Evolutionary conservation across 2,329 filamentous ascomycete species (phyloP).

Genomic region (Aspergillus latus): DNA sequence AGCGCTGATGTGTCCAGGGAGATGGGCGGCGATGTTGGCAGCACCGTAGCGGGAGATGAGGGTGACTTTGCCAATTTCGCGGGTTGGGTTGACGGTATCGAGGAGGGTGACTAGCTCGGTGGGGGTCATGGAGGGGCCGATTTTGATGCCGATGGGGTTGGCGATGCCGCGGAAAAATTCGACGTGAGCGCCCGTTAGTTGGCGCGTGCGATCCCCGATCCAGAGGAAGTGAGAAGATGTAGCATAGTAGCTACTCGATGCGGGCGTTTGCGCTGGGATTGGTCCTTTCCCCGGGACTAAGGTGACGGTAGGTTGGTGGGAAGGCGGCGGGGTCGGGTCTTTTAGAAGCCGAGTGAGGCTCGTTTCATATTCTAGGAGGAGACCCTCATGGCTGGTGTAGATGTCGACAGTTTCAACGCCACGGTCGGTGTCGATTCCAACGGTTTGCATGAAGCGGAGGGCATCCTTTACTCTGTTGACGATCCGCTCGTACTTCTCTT

Average conservation of each 20-base stretch:
- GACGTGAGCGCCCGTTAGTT: slow-evolving; percentile 89
- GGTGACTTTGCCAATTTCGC: slow-evolving; percentile 88
- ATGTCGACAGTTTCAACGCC: slow-evolving; percentile 90
- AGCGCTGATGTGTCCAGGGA: slow-evolving; percentile 83
- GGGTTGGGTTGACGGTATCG: slow-evolving; percentile 76
- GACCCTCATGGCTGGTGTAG: slow-evolving; percentile 91
- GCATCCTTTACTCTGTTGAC: slow-evolving; percentile 86
- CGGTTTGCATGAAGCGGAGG: slow-evolving; percentile 88
- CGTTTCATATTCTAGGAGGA: slow-evolving; percentile 93
- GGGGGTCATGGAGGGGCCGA: slow-evolving; percentile 79
- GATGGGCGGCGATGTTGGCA: slow-evolving; percentile 68
- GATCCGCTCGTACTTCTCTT: slow-evolving; percentile 81
- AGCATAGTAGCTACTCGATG: slow-evolving; percentile 74
- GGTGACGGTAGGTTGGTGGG: slow-evolving; percentile 41
- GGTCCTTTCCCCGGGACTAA: slow-evolving; percentile 32
- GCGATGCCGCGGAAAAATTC: slow-evolving; percentile 96
- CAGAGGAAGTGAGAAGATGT: slow-evolving; percentile 96
- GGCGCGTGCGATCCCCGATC: slow-evolving; percentile 95
- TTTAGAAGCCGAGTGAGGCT: slow-evolving; percentile 74
- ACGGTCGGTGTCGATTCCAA: slow-evolving; percentile 81
- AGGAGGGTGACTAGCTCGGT: slow-evolving; percentile 76
- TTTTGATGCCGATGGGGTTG: slow-evolving; percentile 95
- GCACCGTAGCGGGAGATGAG: slow-evolving; percentile 95
- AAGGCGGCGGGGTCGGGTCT: slow-evolving; percentile 50
- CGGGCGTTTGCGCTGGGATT: slow-evolving; percentile 53